Evolutionary conservation across 441 rosid species (phyloP), one percentile per base, ranked within the genome.

Genomic region (Adansonia rubrostipa): DNA sequence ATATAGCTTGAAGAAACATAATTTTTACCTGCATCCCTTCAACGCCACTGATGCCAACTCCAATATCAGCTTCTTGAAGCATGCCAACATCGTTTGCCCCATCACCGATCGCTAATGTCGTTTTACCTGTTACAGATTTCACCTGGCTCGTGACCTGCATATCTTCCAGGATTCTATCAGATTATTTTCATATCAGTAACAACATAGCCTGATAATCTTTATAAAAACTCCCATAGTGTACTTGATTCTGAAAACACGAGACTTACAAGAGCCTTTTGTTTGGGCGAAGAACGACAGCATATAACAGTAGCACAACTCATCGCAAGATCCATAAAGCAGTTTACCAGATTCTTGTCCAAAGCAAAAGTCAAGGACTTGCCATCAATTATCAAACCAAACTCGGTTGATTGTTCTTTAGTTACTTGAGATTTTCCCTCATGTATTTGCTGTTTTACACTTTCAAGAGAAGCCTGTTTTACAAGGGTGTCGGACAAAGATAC

Each of bases 211-310:
- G 15, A 9, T 15, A 82, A 28, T 17, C 67, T 56, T 0, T 11
- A 60, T 3, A 6, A 70, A 70, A 45, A 76, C n/a, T 17, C 11
- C 14, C 9, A 63, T 57, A 36, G 57, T 13, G 3, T 44, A 67
- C 42, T 61, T 36, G 13, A 73, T 19, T 45, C 17, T 19, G 22
- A 17, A 54, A 75, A 65, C 33, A 9, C 0, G 45, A 65, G 7
- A 86, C 92, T 84, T 88, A 96, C 99, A 50, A 87, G 90, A 62
- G 99, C 99, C 86, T 96, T 96, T 77, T 96, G 98, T 80, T 96
- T 96, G 17, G 98, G 99, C 2, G 99, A 85, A 68, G 94, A 89
- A 60, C 99, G 95, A 42, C 99, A 96, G 80, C 99, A 96, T 81
- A 96, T 89, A 72, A 96, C 97, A 71, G 99, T 93, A 60, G 85